Evolutionary conservation across 495 filamentous ascomycete genomes (phyloP).

Genomic region (Xylaria bambusicola): DNA sequence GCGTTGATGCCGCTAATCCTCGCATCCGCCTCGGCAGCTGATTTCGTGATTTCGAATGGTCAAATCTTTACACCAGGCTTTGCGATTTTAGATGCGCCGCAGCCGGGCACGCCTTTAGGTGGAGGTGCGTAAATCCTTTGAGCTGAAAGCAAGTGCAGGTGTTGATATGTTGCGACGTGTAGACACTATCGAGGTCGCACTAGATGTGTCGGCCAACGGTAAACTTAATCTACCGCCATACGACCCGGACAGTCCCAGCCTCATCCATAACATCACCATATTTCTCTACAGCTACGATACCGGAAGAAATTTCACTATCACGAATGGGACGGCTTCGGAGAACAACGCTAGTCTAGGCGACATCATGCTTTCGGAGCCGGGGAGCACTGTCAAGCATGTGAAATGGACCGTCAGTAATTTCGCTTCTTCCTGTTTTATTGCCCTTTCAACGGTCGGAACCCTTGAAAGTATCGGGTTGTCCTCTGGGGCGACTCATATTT

Average conservation of each 20-base stretch:
- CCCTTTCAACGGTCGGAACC: no score
- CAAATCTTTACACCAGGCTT: conserved; percentile 67
- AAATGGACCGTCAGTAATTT: conserved; percentile 49
- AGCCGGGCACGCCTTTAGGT: conserved; percentile 66
- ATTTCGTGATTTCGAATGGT: conserved; percentile 58
- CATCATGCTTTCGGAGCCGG: conserved; percentile 60
- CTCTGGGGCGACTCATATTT: no score
- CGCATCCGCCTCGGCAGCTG: conserved; percentile 25
- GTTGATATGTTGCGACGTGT: conserved; percentile 12
- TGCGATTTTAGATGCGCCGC: conserved; percentile 63
- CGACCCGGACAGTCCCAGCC: conserved; percentile 46
- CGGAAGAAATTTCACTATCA: conserved; percentile 67
- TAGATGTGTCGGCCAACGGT: conserved; percentile 67
- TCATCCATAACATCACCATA: conserved; percentile 64
- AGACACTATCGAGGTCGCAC: conserved; percentile 65
- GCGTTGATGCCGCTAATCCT: conserved; percentile 24
- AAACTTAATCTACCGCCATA: conserved; percentile 60
- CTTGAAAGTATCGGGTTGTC: no score
- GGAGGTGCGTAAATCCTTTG: conserved; percentile 50
- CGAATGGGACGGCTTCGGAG: conserved; percentile 61
- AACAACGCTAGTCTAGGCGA: conserved; percentile 59
- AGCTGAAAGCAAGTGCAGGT: not conserved
- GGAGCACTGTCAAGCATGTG: conserved; percentile 69
- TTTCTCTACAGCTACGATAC: conserved; percentile 64
- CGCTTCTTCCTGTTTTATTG: no score